phyloP scores from a whole-genome alignment of 257 asterid species.

The Nicotiana sylvestris region DNA sequence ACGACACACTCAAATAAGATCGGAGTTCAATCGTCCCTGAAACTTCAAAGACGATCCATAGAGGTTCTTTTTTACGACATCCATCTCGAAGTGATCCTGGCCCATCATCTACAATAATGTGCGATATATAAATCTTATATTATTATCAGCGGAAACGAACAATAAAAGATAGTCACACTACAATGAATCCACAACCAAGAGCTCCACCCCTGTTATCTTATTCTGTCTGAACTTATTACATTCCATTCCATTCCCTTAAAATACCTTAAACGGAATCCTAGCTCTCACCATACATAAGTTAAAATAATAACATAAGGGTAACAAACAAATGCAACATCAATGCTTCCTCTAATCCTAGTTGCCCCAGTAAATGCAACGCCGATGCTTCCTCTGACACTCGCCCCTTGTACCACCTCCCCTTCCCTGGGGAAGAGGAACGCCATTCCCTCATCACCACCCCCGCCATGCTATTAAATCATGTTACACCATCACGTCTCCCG shows the following conservation, averaged over 20 bases:
- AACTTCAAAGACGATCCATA: constrained; percentile 75
- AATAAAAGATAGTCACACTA: neutral
- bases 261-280: neutral
- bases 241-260: neutral
- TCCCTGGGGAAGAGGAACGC: no score
- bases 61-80: constrained; percentile 69
- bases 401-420: no score
- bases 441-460: no score
- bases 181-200: neutral
- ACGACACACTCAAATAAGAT: constrained; percentile 58
- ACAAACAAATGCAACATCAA: no score
- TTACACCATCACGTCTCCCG: no score
- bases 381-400: no score
- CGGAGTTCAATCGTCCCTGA: constrained; percentile 80
- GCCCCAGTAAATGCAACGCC: no score
- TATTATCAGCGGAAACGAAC: neutral
- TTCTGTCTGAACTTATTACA: neutral
- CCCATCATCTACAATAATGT: constrained; percentile 63
- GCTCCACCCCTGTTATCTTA: neutral
- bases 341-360: no score
- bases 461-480: no score
- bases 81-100: constrained; percentile 90
- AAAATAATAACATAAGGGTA: neutral
- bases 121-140: neutral
- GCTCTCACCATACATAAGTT: neutral